Conservation (phyloP, 345 rosid species). For the Salix purpurea region DNA sequence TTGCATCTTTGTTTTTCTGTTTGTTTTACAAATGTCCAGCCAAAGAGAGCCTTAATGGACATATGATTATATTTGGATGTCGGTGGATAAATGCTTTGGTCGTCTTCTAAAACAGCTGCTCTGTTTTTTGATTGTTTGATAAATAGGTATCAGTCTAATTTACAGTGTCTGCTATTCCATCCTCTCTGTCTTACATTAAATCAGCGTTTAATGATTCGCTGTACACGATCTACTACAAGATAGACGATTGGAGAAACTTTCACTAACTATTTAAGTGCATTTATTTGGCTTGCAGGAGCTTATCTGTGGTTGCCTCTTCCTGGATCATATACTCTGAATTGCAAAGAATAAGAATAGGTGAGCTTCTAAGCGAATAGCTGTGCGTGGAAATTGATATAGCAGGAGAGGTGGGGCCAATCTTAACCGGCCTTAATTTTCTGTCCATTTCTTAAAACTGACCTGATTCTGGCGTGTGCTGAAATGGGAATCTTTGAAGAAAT, state of each 20-base stretch:
- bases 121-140: not conserved
- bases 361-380: not conserved
- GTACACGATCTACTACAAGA: not conserved
- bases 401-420: not conserved
- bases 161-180: not conserved
- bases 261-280: not conserved
- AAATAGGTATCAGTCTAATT: not conserved
- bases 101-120: too few species aligned
- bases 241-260: not conserved
- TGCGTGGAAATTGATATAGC: not conserved
- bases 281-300: conserved; percentile 1
- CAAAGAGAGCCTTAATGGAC: not conserved
- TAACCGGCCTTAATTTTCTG: not conserved
- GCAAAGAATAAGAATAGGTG: not conserved
- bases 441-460: not conserved
- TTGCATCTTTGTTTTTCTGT: not conserved
- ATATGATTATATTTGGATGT: not conserved
- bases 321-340: not conserved
- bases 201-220: conserved; percentile 9
- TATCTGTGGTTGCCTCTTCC: not conserved
- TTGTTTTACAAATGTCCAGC: not conserved
- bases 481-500: conserved; percentile 57
- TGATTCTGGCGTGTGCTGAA: not conserved
- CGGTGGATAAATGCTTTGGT: too few species aligned
- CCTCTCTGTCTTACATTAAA: not conserved